A percentile compares a stretch with the other conserved stretches of the same genome.
Conservation (phyloP, 176 grass and related monocot genomes). For the Elymus sibiricus region DNA sequence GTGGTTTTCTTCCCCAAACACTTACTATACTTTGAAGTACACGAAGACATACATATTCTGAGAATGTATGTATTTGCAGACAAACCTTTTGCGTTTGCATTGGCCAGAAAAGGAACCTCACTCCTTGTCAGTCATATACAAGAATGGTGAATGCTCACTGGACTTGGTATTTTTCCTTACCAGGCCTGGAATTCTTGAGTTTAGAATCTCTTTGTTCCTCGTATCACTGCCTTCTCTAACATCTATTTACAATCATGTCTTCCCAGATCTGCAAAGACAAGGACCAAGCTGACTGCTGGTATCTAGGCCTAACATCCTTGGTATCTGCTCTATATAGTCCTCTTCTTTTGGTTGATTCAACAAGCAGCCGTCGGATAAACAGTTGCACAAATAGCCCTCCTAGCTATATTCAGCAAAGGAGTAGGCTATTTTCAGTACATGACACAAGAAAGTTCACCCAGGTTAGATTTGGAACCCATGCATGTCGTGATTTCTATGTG, state of each 20-base stretch:
- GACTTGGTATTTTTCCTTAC: conserved; percentile 68
- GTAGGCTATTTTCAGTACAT: conserved; percentile 50
- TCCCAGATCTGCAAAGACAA: conserved; percentile 87
- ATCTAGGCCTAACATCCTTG: conserved; percentile 60
- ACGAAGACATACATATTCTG: neutral
- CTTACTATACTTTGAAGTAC: neutral
- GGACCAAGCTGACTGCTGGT: conserved; percentile 87
- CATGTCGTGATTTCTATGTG: conserved; percentile 1
- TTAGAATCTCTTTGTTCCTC: conserved; percentile 4
- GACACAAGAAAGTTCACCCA: conserved; percentile 63
- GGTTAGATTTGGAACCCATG: conserved; percentile 49
- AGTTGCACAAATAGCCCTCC: conserved; percentile 84
- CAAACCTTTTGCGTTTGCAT: conserved; percentile 75
- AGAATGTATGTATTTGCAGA: conserved; percentile 47
- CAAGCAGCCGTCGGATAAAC: conserved; percentile 47
- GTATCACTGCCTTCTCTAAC: neutral
- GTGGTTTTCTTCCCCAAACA: conserved; percentile 9
- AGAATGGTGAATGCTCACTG: conserved; percentile 81
- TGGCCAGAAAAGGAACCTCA: conserved; percentile 81
- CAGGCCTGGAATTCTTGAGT: conserved; percentile 17
- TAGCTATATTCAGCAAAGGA: conserved; percentile 64
- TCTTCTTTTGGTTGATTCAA: conserved; percentile 53
- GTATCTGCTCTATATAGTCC: conserved; percentile 56
- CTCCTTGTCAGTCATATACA: conserved; percentile 83
- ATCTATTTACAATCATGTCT: neutral